A percentile compares a stretch with the other conserved stretches of the same genome.
These are phyloP conservation scores for Penstemon davidsonii DNA, from an alignment of 257 asterid genomes.

Conservation along the genomic window DNA sequence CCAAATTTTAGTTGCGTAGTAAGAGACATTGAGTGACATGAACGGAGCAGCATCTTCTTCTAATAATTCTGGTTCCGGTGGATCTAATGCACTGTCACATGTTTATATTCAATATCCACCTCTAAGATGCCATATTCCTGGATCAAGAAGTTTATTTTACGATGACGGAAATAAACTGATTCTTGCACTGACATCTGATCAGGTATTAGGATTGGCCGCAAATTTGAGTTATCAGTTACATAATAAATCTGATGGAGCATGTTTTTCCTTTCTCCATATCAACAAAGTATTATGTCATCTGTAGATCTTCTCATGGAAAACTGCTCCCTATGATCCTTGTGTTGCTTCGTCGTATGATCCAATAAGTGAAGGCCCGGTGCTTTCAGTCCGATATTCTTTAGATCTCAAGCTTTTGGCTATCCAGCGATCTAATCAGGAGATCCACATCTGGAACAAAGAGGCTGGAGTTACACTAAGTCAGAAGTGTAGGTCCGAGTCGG, in stretches of 20 bases:
- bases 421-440: conserved; percentile 78
- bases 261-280: conserved; percentile 22
- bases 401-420: conserved; percentile 83
- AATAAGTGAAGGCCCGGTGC: conserved; percentile 77
- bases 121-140: conserved; percentile 64
- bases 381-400: conserved; percentile 80
- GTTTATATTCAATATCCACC: conserved; percentile 80
- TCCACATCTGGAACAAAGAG: conserved; percentile 78
- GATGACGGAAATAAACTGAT: conserved; percentile 84
- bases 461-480: conserved; percentile 60
- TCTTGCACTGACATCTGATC: conserved; percentile 67
- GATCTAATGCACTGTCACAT: conserved; percentile 87
- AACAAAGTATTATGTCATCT: conserved; percentile 30
- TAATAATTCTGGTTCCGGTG: conserved; percentile 53
- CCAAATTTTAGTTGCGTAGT: conserved; percentile 30
- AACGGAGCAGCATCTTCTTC: conserved; percentile 64
- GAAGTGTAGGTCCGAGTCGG: conserved; percentile 73
- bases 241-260: neutral
- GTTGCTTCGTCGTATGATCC: conserved; percentile 63
- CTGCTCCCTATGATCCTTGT: conserved; percentile 67
- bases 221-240: conserved; percentile 15
- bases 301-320: conserved; percentile 87
- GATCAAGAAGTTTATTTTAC: conserved; percentile 57
- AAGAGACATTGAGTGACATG: conserved; percentile 44
- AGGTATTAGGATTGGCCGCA: conserved; percentile 43